phyloP scores from a whole-genome alignment of 176 grass and related monocot species.

The Oropetium thomaeum region DNA sequence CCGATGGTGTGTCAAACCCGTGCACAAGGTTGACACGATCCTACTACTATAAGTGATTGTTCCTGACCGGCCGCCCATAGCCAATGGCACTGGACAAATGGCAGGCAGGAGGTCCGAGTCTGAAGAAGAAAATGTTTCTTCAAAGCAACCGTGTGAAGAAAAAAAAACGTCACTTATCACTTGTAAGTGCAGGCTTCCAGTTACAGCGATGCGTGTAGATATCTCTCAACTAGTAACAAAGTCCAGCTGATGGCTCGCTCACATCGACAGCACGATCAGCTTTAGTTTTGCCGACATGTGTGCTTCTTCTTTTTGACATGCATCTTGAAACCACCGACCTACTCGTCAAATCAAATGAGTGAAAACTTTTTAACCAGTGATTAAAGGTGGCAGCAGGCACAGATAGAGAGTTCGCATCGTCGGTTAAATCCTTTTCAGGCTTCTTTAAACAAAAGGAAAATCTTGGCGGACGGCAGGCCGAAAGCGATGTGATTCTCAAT shows the following conservation, averaged over 20 bases:
- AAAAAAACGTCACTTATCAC: neutral
- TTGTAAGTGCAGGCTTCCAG: neutral
- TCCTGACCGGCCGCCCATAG: neutral
- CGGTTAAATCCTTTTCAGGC: neutral
- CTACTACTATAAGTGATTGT: no score
- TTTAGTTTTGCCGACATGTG: neutral
- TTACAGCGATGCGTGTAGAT: neutral
- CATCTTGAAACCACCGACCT: no score
- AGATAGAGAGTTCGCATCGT: no score
- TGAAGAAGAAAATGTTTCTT: neutral
- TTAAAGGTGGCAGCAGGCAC: no score
- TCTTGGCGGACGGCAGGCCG: neutral
- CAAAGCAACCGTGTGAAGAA: neutral
- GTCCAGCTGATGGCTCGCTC: neutral
- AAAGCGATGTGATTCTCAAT: conserved; percentile 5
- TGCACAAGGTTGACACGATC: conserved; percentile 24
- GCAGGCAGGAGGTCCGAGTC: neutral
- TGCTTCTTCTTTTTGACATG: neutral
- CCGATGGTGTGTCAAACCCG: neutral
- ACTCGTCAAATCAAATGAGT: no score
- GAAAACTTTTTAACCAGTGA: no score
- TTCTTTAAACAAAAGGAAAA: neutral
- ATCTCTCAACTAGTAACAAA: neutral
- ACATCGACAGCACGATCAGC: neutral
- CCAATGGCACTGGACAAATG: neutral